Base-by-base conservation (phyloP, 805 yeast genomes). In the Hanseniaspora hatyaiensis region DNA sequence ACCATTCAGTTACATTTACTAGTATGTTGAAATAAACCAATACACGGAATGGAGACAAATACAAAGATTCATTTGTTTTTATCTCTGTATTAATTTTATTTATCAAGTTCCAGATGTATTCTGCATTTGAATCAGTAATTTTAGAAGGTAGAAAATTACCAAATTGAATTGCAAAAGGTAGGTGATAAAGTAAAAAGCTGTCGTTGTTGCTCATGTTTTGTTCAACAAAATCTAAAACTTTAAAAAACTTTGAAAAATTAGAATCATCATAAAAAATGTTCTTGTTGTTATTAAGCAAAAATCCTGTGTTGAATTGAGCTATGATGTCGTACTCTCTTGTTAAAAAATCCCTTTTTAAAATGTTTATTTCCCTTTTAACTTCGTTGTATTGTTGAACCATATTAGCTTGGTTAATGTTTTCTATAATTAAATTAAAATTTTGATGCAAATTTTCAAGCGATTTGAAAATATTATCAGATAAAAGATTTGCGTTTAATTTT, bases 251-350 rank as follows among this genome's bases (percentile, higher is more conserved):
- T n/a, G 13, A 71, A 24, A 45, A 37, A 4, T 36, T 29, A 23
- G 34, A 18, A 16, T 45, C 38, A 22, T 37, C 23, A 15, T 37
- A 45, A n/a, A 23, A 45, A 13, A 26, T 30, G 19, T 11, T n/a
- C n/a, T 24, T 31, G 65, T 65, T 32, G 34, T 31, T 23, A 16
- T 38, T 43, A 2, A 66, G 65, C 6, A 72, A 65, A 37, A 75
- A 60, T 2, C 81, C 79, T 54, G 61, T 74, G 6, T 81, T 65
- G 1, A 84, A 67, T 59, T 78, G 82, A 37, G 88, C 80, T 47
- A 88, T 62, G 1, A 71, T 58, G 55, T 85, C 94, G 59, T 87
- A 92, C 55, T 80, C 79, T 42, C 67, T 68, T 45, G 76, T 71
- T 24, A 84, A 66, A 52, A 76, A 77, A 49, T 74, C 75, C 52